Conservation (phyloP, 805 yeast species). For the Candida ficus region DNA sequence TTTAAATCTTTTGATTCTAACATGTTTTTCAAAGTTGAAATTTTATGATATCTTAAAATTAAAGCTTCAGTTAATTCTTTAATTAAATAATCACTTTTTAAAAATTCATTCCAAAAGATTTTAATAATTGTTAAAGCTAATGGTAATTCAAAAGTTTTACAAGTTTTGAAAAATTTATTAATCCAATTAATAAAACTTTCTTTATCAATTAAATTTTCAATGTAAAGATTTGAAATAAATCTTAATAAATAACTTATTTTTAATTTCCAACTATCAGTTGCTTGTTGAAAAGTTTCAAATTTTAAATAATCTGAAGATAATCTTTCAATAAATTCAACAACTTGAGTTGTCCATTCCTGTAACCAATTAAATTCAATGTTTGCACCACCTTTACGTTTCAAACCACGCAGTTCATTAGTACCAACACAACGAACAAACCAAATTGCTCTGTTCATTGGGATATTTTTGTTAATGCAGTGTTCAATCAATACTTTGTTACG, state of each 20-base stretch:
- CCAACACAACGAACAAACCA: conserved; percentile 91
- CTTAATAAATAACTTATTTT: conserved; percentile 57
- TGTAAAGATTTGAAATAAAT: conserved; percentile 58
- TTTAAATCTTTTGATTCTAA: conserved; percentile 30
- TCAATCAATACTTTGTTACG: conserved; percentile 70
- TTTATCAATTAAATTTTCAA: conserved; percentile 62
- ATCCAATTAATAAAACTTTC: conserved; percentile 60
- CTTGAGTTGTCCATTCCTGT: conserved; percentile 87
- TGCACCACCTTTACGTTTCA: conserved; percentile 43
- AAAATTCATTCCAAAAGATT: conserved; percentile 67
- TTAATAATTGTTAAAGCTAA: conserved; percentile 48
- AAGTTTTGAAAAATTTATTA: conserved; percentile 43
- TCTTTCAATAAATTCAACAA: conserved; percentile 51
- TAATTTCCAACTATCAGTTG: conserved; percentile 43
- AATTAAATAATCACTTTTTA: conserved; percentile 49
- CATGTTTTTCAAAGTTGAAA: conserved; percentile 30
- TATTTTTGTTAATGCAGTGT: conserved; percentile 56
- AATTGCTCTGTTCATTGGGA: conserved; percentile 77
- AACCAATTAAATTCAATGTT: conserved; percentile 61
- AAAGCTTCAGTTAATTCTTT: conserved; percentile 62
- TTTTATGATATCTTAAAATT: conserved; percentile 40
- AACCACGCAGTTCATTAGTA: conserved; percentile 63
- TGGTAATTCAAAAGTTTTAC: conserved; percentile 39
- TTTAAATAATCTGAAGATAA: conserved; percentile 27
- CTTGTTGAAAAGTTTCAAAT: conserved; percentile 26